Conservation (phyloP, 305 asterid genomes). For the Fraxinus floribunda region DNA sequence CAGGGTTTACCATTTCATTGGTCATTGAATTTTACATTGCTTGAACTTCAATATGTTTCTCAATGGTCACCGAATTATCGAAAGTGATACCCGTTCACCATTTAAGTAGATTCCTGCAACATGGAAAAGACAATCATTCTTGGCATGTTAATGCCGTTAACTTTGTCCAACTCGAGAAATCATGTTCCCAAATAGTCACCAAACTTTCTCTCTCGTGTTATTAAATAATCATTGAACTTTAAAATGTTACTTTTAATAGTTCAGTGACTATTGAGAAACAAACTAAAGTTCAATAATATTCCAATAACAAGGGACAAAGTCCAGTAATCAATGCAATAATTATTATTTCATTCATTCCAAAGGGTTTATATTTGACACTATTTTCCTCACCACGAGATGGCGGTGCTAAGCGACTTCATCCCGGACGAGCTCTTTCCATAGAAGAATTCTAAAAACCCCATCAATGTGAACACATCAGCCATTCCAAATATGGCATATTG, state of each 20-base stretch:
- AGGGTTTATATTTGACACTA: background rate
- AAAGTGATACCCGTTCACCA: background rate
- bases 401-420: constrained; percentile 59
- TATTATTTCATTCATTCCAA: background rate
- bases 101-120: background rate
- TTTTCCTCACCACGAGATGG: constrained; percentile 42
- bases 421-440: constrained; percentile 58
- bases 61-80: background rate
- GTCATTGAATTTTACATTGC: background rate
- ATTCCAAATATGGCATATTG: constrained; percentile 53
- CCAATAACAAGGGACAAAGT: background rate
- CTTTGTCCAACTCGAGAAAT: background rate
- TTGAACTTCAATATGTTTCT: background rate
- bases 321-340: background rate
- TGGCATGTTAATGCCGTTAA: background rate
- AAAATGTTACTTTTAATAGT: background rate
- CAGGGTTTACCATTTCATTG: background rate
- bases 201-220: background rate
- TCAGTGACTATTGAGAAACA: background rate
- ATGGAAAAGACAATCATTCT: background rate
- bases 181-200: background rate
- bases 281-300: too few relatives aligned
- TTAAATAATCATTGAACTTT: background rate
- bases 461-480: constrained; percentile 64
- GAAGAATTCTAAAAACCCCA: constrained; percentile 59